Conservation (phyloP, 1,284 basidiomycete species). For the Marasmius fiardii region DNA sequence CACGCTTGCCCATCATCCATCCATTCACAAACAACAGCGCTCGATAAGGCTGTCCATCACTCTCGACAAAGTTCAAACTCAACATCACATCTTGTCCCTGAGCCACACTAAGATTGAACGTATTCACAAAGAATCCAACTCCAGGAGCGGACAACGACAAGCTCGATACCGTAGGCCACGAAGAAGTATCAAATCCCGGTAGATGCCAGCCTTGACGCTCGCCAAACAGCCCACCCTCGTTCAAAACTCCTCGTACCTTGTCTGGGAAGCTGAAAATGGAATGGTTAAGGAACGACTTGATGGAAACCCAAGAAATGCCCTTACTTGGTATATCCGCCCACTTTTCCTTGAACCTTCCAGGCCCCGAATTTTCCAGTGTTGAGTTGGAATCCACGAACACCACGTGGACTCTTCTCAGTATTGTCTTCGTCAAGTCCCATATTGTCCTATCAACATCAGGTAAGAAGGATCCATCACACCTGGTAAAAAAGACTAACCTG, state of each 20-base stretch:
- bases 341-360: conserved; percentile 83
- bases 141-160: conserved; percentile 56
- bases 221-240: conserved; percentile 78
- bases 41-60: conserved; percentile 55
- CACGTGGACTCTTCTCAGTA: conserved; percentile 71
- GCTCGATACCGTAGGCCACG: conserved; percentile 53
- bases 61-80: conserved; percentile 65
- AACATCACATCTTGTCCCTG: conserved; percentile 59
- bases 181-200: conserved; percentile 63
- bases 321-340: conserved; percentile 70
- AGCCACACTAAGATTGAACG: conserved; percentile 59
- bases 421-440: conserved; percentile 71
- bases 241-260: conserved; percentile 48
- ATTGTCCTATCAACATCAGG: conserved; percentile 51
- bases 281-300: too few species aligned
- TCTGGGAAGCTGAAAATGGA: conserved; percentile 49
- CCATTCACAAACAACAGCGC: conserved; percentile 77
- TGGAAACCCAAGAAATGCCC: conserved; percentile 19
- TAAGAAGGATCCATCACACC: not conserved
- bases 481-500: conserved; percentile 40
- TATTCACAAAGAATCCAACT: conserved; percentile 77
- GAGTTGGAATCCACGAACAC: conserved; percentile 72
- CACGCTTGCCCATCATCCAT: conserved; percentile 83
- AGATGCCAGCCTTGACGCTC: conserved; percentile 83
- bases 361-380: conserved; percentile 54